These are phyloP conservation scores for Dipodascopsis uninucleata DNA, from an alignment of 805 yeast genomes.

Conservation along the genomic window DNA sequence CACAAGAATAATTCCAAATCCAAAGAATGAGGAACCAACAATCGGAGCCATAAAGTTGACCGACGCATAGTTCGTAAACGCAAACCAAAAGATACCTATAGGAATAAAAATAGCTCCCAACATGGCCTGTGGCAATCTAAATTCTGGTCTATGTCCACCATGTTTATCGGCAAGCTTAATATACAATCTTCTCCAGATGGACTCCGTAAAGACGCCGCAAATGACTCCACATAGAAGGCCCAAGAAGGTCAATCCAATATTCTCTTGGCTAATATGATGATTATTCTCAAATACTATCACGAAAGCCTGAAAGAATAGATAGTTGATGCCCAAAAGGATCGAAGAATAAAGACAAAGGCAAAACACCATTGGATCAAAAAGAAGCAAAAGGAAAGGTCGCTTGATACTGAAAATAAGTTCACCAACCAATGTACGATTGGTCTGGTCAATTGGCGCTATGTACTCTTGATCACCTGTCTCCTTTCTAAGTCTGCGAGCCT, in stretches of 20 bases:
- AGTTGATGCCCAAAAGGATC: slow-evolving; percentile 53
- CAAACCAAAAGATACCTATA: slow-evolving; percentile 49
- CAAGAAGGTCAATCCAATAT: slow-evolving; percentile 57
- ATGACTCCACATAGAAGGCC: slow-evolving; percentile 52
- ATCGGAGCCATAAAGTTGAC: slow-evolving; percentile 54
- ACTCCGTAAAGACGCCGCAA: slow-evolving; percentile 50
- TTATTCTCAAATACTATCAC: slow-evolving; percentile 52
- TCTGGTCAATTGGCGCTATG: slow-evolving; percentile 44
- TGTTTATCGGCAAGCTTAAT: slow-evolving; percentile 54
- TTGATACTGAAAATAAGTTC: slow-evolving; percentile 47
- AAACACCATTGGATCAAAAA: slow-evolving; percentile 53
- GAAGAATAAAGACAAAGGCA: slow-evolving; percentile 56
- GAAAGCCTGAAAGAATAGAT: slow-evolving; percentile 57
- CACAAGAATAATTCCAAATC: slow-evolving; percentile 39
- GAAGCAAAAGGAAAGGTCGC: slow-evolving; percentile 50
- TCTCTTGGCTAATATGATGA: slow-evolving; percentile 52
- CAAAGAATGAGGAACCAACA: slow-evolving; percentile 51
- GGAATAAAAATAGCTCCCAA: slow-evolving; percentile 47
- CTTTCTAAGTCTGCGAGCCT: slow-evolving; percentile 58
- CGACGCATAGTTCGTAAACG: slow-evolving; percentile 47
- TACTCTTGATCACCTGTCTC: slow-evolving; percentile 39
- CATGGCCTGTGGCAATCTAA: slow-evolving; percentile 51
- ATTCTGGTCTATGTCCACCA: slow-evolving; percentile 44
- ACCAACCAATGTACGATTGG: slow-evolving; percentile 38
- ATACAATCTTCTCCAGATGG: slow-evolving; percentile 60